Base-by-base conservation (phyloP, 805 yeast genomes). In the Kodamaea fukazawae region DNA sequence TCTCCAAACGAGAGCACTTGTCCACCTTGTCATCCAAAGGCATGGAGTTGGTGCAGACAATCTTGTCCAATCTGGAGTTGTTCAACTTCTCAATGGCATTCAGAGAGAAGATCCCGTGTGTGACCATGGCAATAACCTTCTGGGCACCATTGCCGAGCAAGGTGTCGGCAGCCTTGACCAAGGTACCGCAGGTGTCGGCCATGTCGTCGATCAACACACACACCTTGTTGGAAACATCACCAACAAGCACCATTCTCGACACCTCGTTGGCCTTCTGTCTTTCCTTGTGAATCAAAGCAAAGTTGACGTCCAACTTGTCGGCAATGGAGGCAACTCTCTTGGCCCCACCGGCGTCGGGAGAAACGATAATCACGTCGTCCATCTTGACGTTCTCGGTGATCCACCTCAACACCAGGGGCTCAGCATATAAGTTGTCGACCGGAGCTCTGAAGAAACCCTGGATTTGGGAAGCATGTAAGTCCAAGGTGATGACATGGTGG, bases 261-360 rank as follows among this genome's bases (percentile, higher is more conserved):
- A 91, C 96, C 66, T 91, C 98, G 58, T 91, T 91, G 35, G 98
- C 97, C 56, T 84, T 79, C 35, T 87, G 91, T 58, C 99, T 79
- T 69, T 91, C 99, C 62, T 91, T 91, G 68, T 91, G 99, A 54
- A 91, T 93, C 59, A 91, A 78, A 1, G 99, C 98, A 66, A 91
- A 91, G 60, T 85, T 88, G 51, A 91, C 75, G 54, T 93, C 98
- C 49, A 93, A 71, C 53, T 85, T 79, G 56, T 91, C 98, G 10
- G 98, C 98, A 37, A 91, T 70, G 4, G 90, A 81, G 2, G 98
- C 98, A 18, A 90, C 99, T 50, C 99, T 78, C 64, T 91, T 91
- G 40, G 98, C 98, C 44, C 99, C 99, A 53, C 99, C 99, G 3
- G 99, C 99, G 67, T 91, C 99, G 3, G 99, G 99, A 4, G 96